Evolutionary conservation across 257 asterid genomes (phyloP).

Genomic region (Salvia hispanica): DNA sequence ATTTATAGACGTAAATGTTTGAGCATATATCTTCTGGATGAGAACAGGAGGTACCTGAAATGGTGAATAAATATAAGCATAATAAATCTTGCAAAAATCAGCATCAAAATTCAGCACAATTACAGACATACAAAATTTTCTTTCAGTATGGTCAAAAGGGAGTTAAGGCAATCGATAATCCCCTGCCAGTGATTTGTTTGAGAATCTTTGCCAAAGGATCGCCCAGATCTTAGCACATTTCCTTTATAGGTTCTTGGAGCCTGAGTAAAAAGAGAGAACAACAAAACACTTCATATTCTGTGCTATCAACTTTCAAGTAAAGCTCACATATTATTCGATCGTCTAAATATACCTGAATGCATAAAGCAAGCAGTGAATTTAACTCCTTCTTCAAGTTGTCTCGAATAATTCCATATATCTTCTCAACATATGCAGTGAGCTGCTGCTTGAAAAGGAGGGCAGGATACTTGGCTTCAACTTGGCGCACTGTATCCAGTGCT

Average conservation of each 20-base stretch:
- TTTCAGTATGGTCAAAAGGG: conserved; percentile 80
- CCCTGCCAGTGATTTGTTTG: conserved; percentile 81
- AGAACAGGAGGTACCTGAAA: conserved; percentile 93
- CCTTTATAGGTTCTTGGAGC: conserved; percentile 96
- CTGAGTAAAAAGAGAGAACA: conserved; percentile 47
- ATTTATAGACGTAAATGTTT: conserved; percentile 78
- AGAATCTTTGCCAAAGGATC: conserved; percentile 89
- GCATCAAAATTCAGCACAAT: conserved; percentile 4
- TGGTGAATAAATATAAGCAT: conserved; percentile 40
- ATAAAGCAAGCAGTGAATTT: conserved; percentile 72
- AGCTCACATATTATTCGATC: conserved; percentile 12
- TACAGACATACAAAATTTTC: conserved; percentile 75
- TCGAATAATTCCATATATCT: conserved; percentile 94
- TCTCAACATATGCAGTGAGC: conserved; percentile 95
- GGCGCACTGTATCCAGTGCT: conserved; percentile 83
- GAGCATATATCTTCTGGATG: conserved; percentile 83
- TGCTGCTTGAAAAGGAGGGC: conserved; percentile 99
- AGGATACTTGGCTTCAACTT: conserved; percentile 96
- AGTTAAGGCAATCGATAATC: conserved; percentile 85
- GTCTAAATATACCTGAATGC: conserved; percentile 73
- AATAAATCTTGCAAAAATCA: conserved; percentile 4
- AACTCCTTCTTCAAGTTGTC: conserved; percentile 93
- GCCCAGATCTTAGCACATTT: conserved; percentile 76
- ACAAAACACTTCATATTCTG: conserved; percentile 2
- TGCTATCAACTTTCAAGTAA: not conserved